Base-by-base conservation (phyloP, 2,329 filamentous ascomycete species). In the Triangularia setosa region DNA sequence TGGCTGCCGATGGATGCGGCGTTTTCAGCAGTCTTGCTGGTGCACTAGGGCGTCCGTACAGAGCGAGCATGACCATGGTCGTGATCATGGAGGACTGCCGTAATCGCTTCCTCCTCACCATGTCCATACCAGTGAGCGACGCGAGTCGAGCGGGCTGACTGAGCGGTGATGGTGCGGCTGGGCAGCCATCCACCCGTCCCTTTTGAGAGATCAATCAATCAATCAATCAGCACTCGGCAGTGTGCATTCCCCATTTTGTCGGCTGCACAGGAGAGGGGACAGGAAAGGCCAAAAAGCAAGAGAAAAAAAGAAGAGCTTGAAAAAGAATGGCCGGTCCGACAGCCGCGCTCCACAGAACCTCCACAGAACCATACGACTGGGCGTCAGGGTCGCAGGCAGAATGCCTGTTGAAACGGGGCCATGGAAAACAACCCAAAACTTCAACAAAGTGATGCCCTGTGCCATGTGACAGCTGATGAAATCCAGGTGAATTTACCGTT, bases 331-430 rank as follows among this genome's bases (percentile, higher is more conserved):
- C 52, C 52, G 52, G 52, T 55, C 52, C 52, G 25, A 28, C 35
- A 21, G 58, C 58, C 30, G 57, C 18, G 24, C 21, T 60, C 40
- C 30, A 33, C 30, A 33, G 30, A 33, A 33, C 30, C 30, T 33
- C 30, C 30, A 33, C 30, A 33, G 30, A 60, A 40, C 30, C 58
- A 60, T 60, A 16, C 44, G 33, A 54, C 24, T 54, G 48, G 48
- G 48, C 24, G 48, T 16, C 48, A 55, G 12, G 16, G 12, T 28
- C 23, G n/a, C 52, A 55, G 52, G 52, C 52, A 24, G 6, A 24
- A 55, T 55, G 52, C 52, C 58, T 48, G 24, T 60, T 44, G 58
- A 60, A 60, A 60, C 58, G 44, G 25, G 33, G 18, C 35, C 21
- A 60, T 40, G 24, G 58, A 40, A n/a, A 40, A 40, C 33, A 40